Evolutionary conservation across 306 rosid genomes (phyloP), one percentile per base, ranked within the genome.

Genomic region (Boehmeria nivea): DNA sequence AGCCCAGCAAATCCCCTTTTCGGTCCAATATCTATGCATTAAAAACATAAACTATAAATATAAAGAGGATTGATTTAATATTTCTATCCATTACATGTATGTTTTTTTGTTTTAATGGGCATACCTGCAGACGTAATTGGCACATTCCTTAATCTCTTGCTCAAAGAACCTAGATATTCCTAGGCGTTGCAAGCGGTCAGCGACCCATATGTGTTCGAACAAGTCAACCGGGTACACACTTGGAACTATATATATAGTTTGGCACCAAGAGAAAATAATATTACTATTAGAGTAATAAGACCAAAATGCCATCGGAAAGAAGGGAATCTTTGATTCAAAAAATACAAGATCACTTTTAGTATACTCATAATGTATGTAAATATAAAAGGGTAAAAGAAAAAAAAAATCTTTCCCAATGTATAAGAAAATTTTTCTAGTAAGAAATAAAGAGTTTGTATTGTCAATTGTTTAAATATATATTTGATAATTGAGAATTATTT

Each of bases 1-100:
- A n/a, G 96, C 89, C 96, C 98, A 91, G 36, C 93, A 72, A 42
- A 91, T 76, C 36, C 98, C 98, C 20, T 80, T 78, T 12, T 80
- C 83, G 14, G 57, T 78, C 98, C 98, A 91, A 16, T 72, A 48
- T 60, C 98, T 90, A 60, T n/a, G 60, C 26, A 38, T 10, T 2
- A 12, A 54, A 7, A 15, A 23, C 16, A 56, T 16, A 44, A 6
- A 8, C 0, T 8, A 13, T 33, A 24, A 4, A 15, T 51, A 46
- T 46, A 22, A n/a, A n/a, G n/a, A n/a, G n/a, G n/a, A n/a, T n/a
- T n/a, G n/a, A n/a, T 15, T 15, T 6, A 14, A 43, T 43, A 17
- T 43, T 3, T 43, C 4, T 43, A 17, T 14, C 12, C 5, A 6
- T 17, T 3, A 16, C 19, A 7, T 44, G 2, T 44, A 8, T 44